A percentile compares a stretch with the other conserved stretches of the same genome.
Evolutionary conservation across 176 grass and related monocot species (phyloP).

Genomic region (Oryza nivara): DNA sequence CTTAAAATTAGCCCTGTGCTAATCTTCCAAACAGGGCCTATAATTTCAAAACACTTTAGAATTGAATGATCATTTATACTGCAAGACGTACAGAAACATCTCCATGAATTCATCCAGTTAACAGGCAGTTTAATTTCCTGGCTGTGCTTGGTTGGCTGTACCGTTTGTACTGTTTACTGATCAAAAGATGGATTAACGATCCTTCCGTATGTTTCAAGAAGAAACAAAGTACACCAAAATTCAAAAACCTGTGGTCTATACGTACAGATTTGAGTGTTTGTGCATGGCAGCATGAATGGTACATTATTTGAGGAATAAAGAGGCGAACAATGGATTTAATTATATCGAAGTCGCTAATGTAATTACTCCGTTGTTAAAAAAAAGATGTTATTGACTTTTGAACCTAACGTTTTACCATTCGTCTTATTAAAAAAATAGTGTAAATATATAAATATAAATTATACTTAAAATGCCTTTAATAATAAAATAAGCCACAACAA

Average conservation of each 20-base stretch:
- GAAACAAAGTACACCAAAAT: not conserved
- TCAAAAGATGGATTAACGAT: not conserved
- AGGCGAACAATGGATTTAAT: not conserved
- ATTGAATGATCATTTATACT: slow-evolving; percentile 33
- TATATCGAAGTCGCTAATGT: too few relatives aligned
- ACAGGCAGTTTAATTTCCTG: not conserved
- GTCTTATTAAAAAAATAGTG: too few relatives aligned
- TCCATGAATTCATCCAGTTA: slow-evolving; percentile 1
- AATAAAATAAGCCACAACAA: too few relatives aligned
- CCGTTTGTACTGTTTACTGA: not conserved
- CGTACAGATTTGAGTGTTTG: not conserved
- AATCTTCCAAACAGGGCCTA: too few relatives aligned
- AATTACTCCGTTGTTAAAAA: too few relatives aligned
- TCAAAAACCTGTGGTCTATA: not conserved
- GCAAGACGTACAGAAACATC: slow-evolving; percentile 8
- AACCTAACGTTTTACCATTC: too few relatives aligned
- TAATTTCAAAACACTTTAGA: slow-evolving; percentile 1
- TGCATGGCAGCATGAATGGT: not conserved
- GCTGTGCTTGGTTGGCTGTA: not conserved
- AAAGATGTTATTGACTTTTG: too few relatives aligned
- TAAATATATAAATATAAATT: too few relatives aligned
- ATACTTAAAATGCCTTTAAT: too few relatives aligned
- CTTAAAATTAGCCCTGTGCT: too few relatives aligned
- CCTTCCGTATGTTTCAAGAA: not conserved
- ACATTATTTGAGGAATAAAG: not conserved